Conservation (phyloP, 805 yeast genomes). For the Starmerella etchellsii region DNA sequence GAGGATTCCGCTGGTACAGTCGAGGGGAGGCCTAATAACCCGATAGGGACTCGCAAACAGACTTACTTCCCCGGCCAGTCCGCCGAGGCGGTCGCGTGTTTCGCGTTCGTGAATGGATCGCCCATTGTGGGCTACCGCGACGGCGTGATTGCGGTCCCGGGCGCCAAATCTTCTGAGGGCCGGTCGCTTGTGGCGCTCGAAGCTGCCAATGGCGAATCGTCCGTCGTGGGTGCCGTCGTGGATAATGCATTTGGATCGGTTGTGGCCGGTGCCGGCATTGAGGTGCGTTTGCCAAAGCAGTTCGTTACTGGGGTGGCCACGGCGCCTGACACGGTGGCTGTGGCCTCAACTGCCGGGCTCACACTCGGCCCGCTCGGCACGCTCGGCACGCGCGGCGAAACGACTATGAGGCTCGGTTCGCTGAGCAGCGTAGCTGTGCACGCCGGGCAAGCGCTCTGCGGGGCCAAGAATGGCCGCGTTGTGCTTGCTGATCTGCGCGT, state of each 20-base stretch:
- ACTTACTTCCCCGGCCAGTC: background rate
- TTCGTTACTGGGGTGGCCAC: slow-evolving; percentile 3
- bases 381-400: background rate
- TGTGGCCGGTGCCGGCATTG: background rate
- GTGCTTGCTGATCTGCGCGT: background rate
- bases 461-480: background rate
- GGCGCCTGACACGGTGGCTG: background rate
- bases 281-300: background rate
- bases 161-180: background rate
- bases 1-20: background rate
- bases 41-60: background rate
- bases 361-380: background rate
- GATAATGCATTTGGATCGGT: slow-evolving; percentile 7
- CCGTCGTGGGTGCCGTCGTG: slow-evolving; percentile 9
- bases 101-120: background rate
- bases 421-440: background rate
- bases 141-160: slow-evolving; percentile 5
- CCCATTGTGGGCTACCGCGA: slow-evolving; percentile 7
- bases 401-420: background rate
- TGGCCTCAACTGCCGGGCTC: background rate
- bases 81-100: background rate
- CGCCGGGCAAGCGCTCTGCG: background rate
- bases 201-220: too few species aligned
- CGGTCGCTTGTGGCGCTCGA: slow-evolving; percentile 6
- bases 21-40: background rate